Conservation (phyloP, 2,329 filamentous ascomycete species). For the Emmonsiellopsis sp. region DNA sequence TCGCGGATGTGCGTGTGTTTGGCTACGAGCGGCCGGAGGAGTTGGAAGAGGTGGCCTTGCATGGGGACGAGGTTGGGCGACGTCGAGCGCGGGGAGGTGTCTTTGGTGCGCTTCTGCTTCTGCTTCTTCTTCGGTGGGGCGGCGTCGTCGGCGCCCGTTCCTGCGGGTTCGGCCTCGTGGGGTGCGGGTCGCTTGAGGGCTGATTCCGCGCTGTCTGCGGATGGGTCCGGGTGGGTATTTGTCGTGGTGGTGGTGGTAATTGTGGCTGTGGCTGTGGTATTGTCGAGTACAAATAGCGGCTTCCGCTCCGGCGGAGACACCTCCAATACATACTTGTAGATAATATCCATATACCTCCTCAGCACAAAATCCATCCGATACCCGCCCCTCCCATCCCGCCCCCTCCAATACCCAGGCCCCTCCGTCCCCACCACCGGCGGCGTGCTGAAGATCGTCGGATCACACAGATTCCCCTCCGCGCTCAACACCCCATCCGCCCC, state of each 20-base stretch:
- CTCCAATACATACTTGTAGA: conserved; percentile 67
- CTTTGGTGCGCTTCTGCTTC: conserved; percentile 34
- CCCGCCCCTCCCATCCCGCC: conserved; percentile 66
- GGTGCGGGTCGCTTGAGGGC: too few relatives aligned
- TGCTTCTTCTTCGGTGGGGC: conserved; percentile 38
- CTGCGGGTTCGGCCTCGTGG: conserved; percentile 7
- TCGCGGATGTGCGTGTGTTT: conserved; percentile 77
- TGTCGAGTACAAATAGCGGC: conserved; percentile 62
- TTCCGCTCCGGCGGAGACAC: conserved; percentile 53
- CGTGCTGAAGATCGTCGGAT: conserved; percentile 74
- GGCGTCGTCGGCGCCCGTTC: conserved; percentile 22
- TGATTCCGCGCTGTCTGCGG: conserved; percentile 4
- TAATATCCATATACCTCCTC: conserved; percentile 80
- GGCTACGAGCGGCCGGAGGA: conserved; percentile 72
- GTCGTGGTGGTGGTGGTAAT: conserved; percentile 7
- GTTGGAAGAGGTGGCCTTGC: conserved; percentile 87
- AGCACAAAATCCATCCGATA: conserved; percentile 83
- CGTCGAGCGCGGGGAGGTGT: conserved; percentile 36
- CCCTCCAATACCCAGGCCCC: conserved; percentile 66
- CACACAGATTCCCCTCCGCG: conserved; percentile 87
- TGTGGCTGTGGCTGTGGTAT: conserved; percentile 28
- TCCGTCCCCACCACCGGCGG: conserved; percentile 51
- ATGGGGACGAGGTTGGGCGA: conserved; percentile 66
- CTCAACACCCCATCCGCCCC: conserved; percentile 92
- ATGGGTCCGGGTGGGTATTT: conserved; percentile 18